Percentiles rank a stretch among this genome's conserved stretches.
Conservation (phyloP, 768 basidiomycete species). For the Termitomyces heimii region DNA sequence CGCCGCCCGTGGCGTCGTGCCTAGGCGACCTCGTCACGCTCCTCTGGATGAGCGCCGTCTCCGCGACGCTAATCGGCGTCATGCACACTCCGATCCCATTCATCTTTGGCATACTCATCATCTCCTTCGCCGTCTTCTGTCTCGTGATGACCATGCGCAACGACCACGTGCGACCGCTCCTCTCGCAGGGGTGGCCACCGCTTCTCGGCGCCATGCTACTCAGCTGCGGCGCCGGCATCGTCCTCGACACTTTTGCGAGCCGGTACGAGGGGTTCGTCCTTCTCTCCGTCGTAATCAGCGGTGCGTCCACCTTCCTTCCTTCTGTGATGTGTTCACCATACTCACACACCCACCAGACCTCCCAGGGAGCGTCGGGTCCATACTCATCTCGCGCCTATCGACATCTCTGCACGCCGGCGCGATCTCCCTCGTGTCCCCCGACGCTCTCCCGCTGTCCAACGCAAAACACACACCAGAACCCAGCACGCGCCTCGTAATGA, state of each 20-base stretch:
- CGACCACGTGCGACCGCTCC: slow-evolving; percentile 59
- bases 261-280: slow-evolving; percentile 85
- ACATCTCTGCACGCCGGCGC: slow-evolving; percentile 76
- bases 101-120: slow-evolving; percentile 42
- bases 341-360: slow-evolving; percentile 55
- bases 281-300: slow-evolving; percentile 83
- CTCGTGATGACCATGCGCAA: slow-evolving; percentile 59
- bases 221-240: slow-evolving; percentile 83
- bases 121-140: slow-evolving; percentile 43
- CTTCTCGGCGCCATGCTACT: slow-evolving; percentile 89
- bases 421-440: slow-evolving; percentile 21
- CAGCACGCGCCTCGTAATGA: slow-evolving; percentile 49
- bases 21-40: slow-evolving; percentile 92
- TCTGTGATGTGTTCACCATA: no score
- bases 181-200: slow-evolving; percentile 85
- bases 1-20: slow-evolving; percentile 88
- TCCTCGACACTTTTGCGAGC: slow-evolving; percentile 86
- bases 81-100: slow-evolving; percentile 64
- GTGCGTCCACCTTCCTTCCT: slow-evolving; percentile 33
- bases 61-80: slow-evolving; percentile 62
- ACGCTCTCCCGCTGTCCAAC: slow-evolving; percentile 5
- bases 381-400: slow-evolving; percentile 86
- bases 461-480: slow-evolving; percentile 23
- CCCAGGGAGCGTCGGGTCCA: slow-evolving; percentile 85
- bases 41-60: slow-evolving; percentile 70